Conservation (phyloP, 768 basidiomycete species). For the Amanita jacksonii region DNA sequence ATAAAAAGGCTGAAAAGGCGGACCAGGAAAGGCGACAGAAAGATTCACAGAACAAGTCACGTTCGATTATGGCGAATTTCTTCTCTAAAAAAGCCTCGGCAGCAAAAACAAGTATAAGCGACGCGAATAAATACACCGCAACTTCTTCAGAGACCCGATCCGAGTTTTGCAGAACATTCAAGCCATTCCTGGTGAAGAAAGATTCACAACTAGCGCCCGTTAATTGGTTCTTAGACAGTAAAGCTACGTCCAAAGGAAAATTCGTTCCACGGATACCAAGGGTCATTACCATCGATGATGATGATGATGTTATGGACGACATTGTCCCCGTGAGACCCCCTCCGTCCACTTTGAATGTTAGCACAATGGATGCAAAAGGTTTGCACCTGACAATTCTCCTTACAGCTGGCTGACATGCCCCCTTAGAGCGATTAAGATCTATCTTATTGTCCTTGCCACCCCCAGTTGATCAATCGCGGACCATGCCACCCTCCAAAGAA, state of each 20-base stretch:
- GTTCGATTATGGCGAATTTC: constrained; percentile 69
- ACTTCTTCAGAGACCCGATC: constrained; percentile 33
- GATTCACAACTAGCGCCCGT: constrained; percentile 60
- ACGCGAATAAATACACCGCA: constrained; percentile 15
- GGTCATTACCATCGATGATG: constrained; percentile 11
- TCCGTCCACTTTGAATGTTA: constrained; percentile 17
- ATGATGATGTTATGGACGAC: constrained; percentile 9
- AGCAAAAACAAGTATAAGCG: constrained; percentile 17
- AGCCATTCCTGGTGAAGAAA: constrained; percentile 72
- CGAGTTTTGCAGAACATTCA: constrained; percentile 71
- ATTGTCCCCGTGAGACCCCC: constrained; percentile 19
- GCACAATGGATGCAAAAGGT: constrained; percentile 34
- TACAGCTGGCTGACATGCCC: background rate
- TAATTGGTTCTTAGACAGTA: constrained; percentile 52
- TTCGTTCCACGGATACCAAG: background rate
- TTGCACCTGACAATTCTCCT: constrained; percentile 1
- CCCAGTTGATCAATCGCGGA: constrained; percentile 13
- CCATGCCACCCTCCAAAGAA: constrained; percentile 18
- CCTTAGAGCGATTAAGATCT: constrained; percentile 28
- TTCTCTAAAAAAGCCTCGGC: constrained; percentile 50
- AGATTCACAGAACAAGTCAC: constrained; percentile 63
- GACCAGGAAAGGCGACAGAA: constrained; percentile 68
- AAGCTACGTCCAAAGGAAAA: constrained; percentile 12
- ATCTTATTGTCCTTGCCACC: constrained; percentile 27
- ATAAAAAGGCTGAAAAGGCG: constrained; percentile 57